Evolutionary conservation across 257 asterid genomes (phyloP).

Genomic region (Buddleja alternifolia): DNA sequence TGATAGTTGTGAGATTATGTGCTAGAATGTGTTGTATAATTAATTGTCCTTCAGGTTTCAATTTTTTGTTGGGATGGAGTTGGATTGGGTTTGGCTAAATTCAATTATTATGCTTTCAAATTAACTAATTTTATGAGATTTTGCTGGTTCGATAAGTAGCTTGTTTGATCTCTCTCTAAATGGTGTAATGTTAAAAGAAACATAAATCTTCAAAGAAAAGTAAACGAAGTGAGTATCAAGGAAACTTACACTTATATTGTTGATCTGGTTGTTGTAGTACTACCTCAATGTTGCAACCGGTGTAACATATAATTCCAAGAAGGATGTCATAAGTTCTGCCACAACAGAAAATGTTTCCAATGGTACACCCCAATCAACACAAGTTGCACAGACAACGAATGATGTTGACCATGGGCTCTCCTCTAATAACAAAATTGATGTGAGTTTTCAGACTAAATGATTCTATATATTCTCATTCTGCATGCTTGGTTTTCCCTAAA

Average conservation of each 20-base stretch:
- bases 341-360: conserved; percentile 23
- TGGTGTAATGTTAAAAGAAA: background rate
- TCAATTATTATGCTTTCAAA: background rate
- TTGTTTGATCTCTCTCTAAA: conserved; percentile 16
- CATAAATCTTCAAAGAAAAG: conserved; percentile 10
- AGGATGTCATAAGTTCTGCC: conserved; percentile 38
- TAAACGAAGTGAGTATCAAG: background rate
- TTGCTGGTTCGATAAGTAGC: background rate
- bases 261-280: conserved; percentile 43
- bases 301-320: conserved; percentile 51
- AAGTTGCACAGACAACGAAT: background rate
- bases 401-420: conserved; percentile 23
- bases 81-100: conserved; percentile 1
- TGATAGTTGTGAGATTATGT: conserved; percentile 9
- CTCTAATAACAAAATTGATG: conserved; percentile 35
- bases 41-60: background rate
- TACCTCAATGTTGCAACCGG: conserved; percentile 49
- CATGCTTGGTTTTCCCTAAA: background rate
- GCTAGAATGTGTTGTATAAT: conserved; percentile 5
- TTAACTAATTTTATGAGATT: background rate
- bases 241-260: background rate
- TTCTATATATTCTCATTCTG: background rate
- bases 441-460: conserved; percentile 29
- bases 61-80: background rate
- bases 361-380: conserved; percentile 30